These are phyloP conservation scores for Pezicula carpinea DNA, from an alignment of 2,329 filamentous ascomycete genomes.

Conservation along the genomic window DNA sequence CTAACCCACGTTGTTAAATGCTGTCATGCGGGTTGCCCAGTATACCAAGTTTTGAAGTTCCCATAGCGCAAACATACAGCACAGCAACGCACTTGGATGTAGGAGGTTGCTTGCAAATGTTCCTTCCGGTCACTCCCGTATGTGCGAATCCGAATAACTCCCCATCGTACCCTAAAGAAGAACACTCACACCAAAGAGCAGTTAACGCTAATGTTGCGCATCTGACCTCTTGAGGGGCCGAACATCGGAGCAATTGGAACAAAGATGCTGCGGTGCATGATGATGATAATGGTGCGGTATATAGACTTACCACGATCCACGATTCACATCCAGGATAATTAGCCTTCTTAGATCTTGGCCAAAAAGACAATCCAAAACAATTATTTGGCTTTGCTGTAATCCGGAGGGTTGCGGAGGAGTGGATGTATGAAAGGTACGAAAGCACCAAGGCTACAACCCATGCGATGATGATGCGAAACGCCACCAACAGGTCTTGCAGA, in stretches of 20 bases:
- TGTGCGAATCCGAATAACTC: conserved; percentile 12
- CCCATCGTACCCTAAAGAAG: conserved; percentile 9
- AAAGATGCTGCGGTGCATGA: background rate
- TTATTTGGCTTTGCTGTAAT: background rate
- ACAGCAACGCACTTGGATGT: background rate
- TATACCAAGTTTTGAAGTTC: background rate
- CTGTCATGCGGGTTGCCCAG: conserved; percentile 18
- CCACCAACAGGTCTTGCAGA: background rate
- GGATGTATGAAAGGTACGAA: too few relatives aligned
- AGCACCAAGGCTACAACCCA: background rate
- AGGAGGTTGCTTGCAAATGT: background rate
- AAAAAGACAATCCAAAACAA: background rate
- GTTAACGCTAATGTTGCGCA: conserved; percentile 13
- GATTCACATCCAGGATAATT: too few relatives aligned
- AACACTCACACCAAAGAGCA: conserved; percentile 1
- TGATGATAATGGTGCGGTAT: too few relatives aligned
- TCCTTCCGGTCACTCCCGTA: conserved; percentile 15
- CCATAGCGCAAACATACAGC: background rate
- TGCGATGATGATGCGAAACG: background rate
- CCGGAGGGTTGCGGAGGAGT: background rate
- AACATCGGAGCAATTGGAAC: conserved; percentile 9
- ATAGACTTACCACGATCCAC: too few relatives aligned
- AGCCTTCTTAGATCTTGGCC: too few relatives aligned
- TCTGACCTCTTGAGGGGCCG: conserved; percentile 8
- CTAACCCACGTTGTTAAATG: conserved; percentile 36